Evolutionary conservation across 1,139 yeast species (phyloP).

Genomic region (Pneumocystis murina): DNA sequence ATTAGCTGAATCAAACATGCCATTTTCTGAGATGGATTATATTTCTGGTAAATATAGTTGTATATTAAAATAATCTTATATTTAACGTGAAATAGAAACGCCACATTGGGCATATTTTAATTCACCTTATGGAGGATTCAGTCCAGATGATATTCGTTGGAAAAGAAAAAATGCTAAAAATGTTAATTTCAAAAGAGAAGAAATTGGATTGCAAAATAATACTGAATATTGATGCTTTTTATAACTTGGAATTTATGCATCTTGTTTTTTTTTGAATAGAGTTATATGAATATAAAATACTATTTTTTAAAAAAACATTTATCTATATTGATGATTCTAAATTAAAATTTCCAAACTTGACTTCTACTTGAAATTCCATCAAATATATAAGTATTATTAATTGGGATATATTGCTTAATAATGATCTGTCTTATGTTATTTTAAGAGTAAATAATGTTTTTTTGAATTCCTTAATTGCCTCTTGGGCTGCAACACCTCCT

Average conservation of each 20-base stretch:
- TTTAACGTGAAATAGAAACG: neutral
- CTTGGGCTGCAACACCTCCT: constrained; percentile 74
- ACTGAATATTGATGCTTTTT: neutral
- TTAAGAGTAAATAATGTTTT: neutral
- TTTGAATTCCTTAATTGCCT: constrained; percentile 36
- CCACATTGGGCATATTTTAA: constrained; percentile 73
- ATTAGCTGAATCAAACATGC: constrained; percentile 40
- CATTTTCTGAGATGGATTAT: constrained; percentile 69
- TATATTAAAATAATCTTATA: neutral
- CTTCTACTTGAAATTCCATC: constrained; percentile 49
- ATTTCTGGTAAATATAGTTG: constrained; percentile 24
- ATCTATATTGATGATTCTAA: neutral
- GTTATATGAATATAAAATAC: neutral
- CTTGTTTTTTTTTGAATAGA: neutral
- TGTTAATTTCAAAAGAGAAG: constrained; percentile 22
- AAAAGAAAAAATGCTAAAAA: constrained; percentile 33
- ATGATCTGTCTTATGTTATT: constrained; percentile 25
- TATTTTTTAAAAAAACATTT: neutral
- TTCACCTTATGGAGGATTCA: constrained; percentile 57
- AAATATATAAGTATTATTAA: constrained; percentile 49
- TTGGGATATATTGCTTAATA: constrained; percentile 59
- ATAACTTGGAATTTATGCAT: neutral
- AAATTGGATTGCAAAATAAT: neutral
- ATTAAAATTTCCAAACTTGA: constrained; percentile 35
- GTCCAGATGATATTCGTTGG: constrained; percentile 63